These are phyloP conservation scores for Fibroporia radiculosa DNA, from an alignment of 768 basidiomycete genomes.

Conservation along the genomic window DNA sequence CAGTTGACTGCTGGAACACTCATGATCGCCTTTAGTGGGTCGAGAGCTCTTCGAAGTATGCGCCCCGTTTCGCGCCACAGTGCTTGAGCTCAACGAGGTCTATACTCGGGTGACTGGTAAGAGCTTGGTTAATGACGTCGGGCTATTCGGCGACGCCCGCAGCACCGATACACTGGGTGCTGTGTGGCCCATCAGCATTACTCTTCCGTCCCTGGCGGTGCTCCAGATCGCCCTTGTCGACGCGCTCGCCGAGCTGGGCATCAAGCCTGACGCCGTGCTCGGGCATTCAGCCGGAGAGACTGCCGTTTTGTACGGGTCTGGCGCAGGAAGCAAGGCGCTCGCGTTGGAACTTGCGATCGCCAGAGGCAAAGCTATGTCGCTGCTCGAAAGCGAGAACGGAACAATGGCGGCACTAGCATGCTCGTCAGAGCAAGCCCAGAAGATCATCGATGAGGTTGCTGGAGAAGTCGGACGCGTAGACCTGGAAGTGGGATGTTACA, in stretches of 20 bases:
- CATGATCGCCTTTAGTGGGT: conserved; percentile 23
- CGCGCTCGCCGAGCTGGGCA: conserved; percentile 26
- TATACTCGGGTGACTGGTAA: conserved; percentile 24
- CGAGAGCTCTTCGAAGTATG: conserved; percentile 28
- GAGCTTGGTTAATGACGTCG: conserved; percentile 30
- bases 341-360: conserved; percentile 37
- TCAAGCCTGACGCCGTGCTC: conserved; percentile 31
- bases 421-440: conserved; percentile 18
- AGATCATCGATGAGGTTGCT: conserved; percentile 17
- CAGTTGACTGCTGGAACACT: not conserved
- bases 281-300: conserved; percentile 45
- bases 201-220: conserved; percentile 35
- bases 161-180: too few species aligned
- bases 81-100: conserved; percentile 31
- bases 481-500: conserved; percentile 35
- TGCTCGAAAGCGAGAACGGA: conserved; percentile 25
- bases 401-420: conserved; percentile 40
- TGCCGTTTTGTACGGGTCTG: conserved; percentile 34
- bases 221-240: conserved; percentile 41
- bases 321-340: conserved; percentile 32
- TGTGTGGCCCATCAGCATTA: conserved; percentile 29
- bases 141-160: conserved; percentile 26
- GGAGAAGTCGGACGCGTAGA: not conserved
- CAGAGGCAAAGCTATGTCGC: conserved; percentile 29
- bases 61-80: conserved; percentile 29